phyloP scores from a whole-genome alignment of 768 basidiomycete species.

The Paxillus rubicundulus region DNA sequence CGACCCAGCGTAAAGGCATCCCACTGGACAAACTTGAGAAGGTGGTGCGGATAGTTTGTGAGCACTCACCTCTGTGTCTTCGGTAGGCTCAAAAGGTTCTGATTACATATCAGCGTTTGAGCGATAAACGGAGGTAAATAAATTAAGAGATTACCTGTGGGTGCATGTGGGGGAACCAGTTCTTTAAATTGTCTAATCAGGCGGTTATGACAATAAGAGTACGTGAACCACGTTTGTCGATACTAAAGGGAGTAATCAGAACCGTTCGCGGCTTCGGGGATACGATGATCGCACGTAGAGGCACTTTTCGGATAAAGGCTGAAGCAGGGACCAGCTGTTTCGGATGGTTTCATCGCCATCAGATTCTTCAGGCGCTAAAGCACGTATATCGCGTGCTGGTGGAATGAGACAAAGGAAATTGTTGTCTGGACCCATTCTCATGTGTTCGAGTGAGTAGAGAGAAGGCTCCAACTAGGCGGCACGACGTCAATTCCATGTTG shows the following conservation, averaged over 20 bases:
- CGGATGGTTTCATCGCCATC: slow-evolving; percentile 63
- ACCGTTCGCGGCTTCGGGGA: slow-evolving; percentile 21
- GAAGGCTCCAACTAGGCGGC: slow-evolving; percentile 24
- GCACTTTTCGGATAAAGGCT: slow-evolving; percentile 75
- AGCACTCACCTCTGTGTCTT: slow-evolving; percentile 74
- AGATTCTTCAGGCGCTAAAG: slow-evolving; percentile 48
- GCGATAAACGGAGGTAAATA: slow-evolving; percentile 17
- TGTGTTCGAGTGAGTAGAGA: slow-evolving; percentile 61
- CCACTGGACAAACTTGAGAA: slow-evolving; percentile 46
- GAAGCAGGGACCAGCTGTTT: slow-evolving; percentile 79
- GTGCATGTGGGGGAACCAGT: slow-evolving; percentile 58
- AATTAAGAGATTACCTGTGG: slow-evolving; percentile 51
- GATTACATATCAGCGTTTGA: slow-evolving; percentile 23
- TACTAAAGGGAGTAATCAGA: slow-evolving; percentile 50
- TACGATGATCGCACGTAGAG: slow-evolving; percentile 68
- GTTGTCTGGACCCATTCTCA: slow-evolving; percentile 68
- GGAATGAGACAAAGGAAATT: slow-evolving; percentile 81
- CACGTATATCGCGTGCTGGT: slow-evolving; percentile 47
- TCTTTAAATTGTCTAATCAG: slow-evolving; percentile 97
- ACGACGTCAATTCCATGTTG: slow-evolving; percentile 13
- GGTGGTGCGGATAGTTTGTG: slow-evolving; percentile 21
- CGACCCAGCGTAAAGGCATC: slow-evolving; percentile 76
- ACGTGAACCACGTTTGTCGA: slow-evolving; percentile 94
- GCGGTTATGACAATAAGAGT: slow-evolving; percentile 92
- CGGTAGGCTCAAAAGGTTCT: slow-evolving; percentile 77